Evolutionary conservation across 2,329 filamentous ascomycete genomes (phyloP).

Genomic region (Fusarium oxysporum): DNA sequence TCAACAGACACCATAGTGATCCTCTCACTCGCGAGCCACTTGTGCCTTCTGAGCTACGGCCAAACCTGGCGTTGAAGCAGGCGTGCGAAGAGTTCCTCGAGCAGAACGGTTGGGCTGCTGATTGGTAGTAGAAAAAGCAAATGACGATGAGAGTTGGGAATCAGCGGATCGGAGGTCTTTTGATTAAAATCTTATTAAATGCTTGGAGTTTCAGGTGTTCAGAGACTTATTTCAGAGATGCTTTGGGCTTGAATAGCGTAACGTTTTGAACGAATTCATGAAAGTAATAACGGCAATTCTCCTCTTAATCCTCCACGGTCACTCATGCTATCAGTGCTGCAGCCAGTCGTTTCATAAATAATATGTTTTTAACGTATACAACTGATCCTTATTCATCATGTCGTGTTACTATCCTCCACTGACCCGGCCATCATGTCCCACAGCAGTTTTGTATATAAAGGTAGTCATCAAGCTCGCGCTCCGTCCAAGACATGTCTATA

Average conservation of each 20-base stretch:
- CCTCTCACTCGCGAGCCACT: conserved; percentile 86
- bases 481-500: conserved; percentile 34
- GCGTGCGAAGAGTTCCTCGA: conserved; percentile 88
- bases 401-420: conserved; percentile 37
- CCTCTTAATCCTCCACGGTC: neutral
- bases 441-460: conserved; percentile 38
- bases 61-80: conserved; percentile 83
- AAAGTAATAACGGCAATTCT: neutral
- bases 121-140: conserved; percentile 71
- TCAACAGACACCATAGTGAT: conserved; percentile 80
- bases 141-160: neutral
- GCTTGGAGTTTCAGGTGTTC: conserved; percentile 18
- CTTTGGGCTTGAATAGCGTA: conserved; percentile 14
- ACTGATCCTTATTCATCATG: conserved; percentile 42
- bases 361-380: conserved; percentile 22
- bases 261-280: conserved; percentile 13
- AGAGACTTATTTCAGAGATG: neutral
- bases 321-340: neutral
- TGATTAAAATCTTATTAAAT: neutral
- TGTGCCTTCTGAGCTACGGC: conserved; percentile 74
- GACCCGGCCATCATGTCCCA: conserved; percentile 4
- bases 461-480: conserved; percentile 43
- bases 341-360: neutral
- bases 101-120: conserved; percentile 90
- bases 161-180: neutral